phyloP scores from a whole-genome alignment of 1,284 basidiomycete species.

The Ustilago curta region DNA sequence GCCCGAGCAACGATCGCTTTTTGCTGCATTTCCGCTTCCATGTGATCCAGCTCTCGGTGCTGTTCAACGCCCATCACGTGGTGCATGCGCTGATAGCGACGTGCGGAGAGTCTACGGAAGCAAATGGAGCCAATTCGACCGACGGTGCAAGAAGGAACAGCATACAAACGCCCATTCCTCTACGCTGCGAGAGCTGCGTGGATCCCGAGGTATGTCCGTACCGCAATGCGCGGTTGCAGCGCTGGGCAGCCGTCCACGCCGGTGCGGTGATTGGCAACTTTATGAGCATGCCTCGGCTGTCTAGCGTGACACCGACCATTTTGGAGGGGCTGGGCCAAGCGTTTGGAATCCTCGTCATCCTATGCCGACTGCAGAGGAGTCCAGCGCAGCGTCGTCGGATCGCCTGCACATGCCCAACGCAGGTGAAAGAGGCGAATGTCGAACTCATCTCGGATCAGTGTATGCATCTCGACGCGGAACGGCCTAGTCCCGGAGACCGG shows the following conservation, averaged over 20 bases:
- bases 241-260: constrained; percentile 45
- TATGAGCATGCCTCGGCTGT: constrained; percentile 44
- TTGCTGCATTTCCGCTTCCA: constrained; percentile 45
- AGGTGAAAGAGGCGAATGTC: constrained; percentile 26
- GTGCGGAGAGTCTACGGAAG: constrained; percentile 25
- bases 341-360: constrained; percentile 43
- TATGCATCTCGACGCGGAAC: constrained; percentile 36
- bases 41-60: constrained; percentile 37
- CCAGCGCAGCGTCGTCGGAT: constrained; percentile 15
- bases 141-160: neutral
- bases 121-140: neutral
- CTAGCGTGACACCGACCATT: constrained; percentile 37
- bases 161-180: constrained; percentile 18
- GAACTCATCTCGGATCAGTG: constrained; percentile 45
- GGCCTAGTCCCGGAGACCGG: constrained; percentile 14
- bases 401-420: constrained; percentile 16
- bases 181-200: constrained; percentile 40
- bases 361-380: constrained; percentile 27
- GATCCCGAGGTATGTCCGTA: constrained; percentile 30
- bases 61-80: constrained; percentile 45
- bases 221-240: constrained; percentile 28
- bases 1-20: constrained; percentile 49
- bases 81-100: constrained; percentile 34
- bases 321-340: constrained; percentile 45
- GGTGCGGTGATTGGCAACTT: constrained; percentile 48